These are phyloP conservation scores for Vitis riparia DNA, from an alignment of 164 flowering plant genomes.

Conservation along the genomic window DNA sequence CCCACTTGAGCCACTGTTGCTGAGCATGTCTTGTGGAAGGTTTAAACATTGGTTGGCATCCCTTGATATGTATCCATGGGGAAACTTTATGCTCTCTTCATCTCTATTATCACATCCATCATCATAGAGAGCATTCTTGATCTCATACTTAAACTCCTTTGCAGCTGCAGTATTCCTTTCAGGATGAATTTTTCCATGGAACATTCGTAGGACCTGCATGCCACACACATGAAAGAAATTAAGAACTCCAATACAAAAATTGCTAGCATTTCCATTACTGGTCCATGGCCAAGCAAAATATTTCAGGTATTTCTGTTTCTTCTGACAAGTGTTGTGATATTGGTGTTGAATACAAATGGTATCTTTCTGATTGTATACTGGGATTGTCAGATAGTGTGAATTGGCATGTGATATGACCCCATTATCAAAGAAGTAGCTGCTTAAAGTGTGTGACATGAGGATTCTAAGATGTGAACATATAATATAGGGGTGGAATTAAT, in stretches of 20 bases:
- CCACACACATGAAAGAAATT: conserved; percentile 1
- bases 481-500: too few relatives aligned
- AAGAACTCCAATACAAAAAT: not conserved
- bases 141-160: conserved; percentile 12
- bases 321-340: too few relatives aligned
- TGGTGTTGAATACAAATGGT: too few relatives aligned
- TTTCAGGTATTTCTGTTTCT: too few relatives aligned
- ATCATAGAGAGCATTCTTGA: conserved; percentile 1
- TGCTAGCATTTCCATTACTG: not conserved
- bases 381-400: too few relatives aligned
- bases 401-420: too few relatives aligned
- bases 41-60: conserved; percentile 10
- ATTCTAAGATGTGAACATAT: too few relatives aligned
- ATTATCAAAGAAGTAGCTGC: too few relatives aligned
- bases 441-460: too few relatives aligned
- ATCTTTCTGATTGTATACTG: too few relatives aligned
- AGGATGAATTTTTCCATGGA: conserved; percentile 43
- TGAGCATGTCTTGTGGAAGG: conserved; percentile 2
- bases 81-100: conserved; percentile 10
- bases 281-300: not conserved
- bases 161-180: conserved; percentile 20
- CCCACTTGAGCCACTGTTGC: conserved; percentile 15
- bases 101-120: not conserved
- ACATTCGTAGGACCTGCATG: conserved; percentile 36
- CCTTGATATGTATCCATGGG: conserved; percentile 9